Base-by-base conservation (phyloP, 2,329 filamentous ascomycete genomes). In the Fusarium sp. region DNA sequence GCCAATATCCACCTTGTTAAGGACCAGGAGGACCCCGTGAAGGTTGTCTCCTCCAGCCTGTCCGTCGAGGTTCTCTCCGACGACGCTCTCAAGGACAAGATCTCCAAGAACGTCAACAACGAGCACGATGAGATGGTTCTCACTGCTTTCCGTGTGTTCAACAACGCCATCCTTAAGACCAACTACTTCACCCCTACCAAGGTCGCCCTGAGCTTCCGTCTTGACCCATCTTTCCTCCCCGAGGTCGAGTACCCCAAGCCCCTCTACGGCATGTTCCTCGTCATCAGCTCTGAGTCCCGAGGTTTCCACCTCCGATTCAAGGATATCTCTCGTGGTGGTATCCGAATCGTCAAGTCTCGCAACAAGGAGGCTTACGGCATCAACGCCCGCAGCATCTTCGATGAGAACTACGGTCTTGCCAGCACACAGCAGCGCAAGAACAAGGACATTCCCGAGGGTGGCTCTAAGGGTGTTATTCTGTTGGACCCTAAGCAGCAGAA, bases 361-460 rank as follows among this genome's bases (percentile, higher is more conserved):
- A 98, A 95, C 84, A 94, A 95, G 82, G 96, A 99, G 83, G 94
- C 95, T 5, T 99, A 98, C 81, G 90, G 92, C 70, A 98, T 98
- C 87, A 99, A 99, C 81, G 95, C 95, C 42, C 93, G 96, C 67
- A 97, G 95, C 65, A 88, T 99, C 72, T 99, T 99, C 79, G 96
- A 99, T 78, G 96, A 99, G 86, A 99, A 99, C 85, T 99, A 99
- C 85, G 97, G 96, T 73, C 89, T 99, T 69, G 96, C 96, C 74
- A 98, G 97, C 84, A 99, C 96, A 0, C 96, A 99, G 84, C 96
- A 99, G 85, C 94, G 96, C 80, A 99, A 99, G 90, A 99, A 99
- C 89, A 99, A 99, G 87, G 96, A 99, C 79, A 99, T 99, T 59
- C 96, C 96, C 6, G 96, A 99, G 85, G 96, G 96, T 73, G 96